A percentile compares a stretch with the other conserved stretches of the same genome.
phyloP scores from a whole-genome alignment of 768 basidiomycete genomes.

The Russula earlei region DNA sequence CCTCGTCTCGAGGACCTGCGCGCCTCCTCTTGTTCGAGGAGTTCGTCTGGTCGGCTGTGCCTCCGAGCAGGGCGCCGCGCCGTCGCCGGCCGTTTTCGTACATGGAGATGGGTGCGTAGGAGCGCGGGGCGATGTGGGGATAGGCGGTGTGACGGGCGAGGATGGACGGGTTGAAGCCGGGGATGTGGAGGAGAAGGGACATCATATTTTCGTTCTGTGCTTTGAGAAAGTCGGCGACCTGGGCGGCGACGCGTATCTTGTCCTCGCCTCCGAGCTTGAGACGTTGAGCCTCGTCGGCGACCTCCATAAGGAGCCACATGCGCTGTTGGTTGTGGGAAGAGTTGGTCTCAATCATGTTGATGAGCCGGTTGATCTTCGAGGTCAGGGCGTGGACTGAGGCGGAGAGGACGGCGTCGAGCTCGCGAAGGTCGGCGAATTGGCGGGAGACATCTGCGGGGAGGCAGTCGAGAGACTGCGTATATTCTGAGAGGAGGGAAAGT shows the following conservation, averaged over 20 bases:
- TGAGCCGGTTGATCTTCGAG: conserved; percentile 65
- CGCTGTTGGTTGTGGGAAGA: conserved; percentile 55
- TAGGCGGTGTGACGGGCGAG: conserved; percentile 60
- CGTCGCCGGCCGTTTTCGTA: conserved; percentile 54
- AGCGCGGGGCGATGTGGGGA: conserved; percentile 63
- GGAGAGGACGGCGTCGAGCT: conserved; percentile 96
- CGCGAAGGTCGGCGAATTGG: conserved; percentile 90
- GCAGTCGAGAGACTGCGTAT: conserved; percentile 86
- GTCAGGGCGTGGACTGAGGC: conserved; percentile 78
- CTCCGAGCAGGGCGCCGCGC: conserved; percentile 45
- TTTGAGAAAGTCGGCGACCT: conserved; percentile 82
- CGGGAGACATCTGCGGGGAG: conserved; percentile 91
- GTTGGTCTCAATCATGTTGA: conserved; percentile 63
- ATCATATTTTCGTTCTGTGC: conserved; percentile 52
- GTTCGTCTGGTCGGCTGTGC: conserved; percentile 43
- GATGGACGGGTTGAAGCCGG: conserved; percentile 48
- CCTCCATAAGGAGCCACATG: conserved; percentile 80
- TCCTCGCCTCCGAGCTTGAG: conserved; percentile 95
- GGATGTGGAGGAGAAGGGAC: conserved; percentile 50
- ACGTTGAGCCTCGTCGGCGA: conserved; percentile 86
- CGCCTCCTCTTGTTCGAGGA: conserved; percentile 56
- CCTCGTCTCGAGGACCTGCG: conserved; percentile 45
- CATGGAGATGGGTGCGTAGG: conserved; percentile 52
- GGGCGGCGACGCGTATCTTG: conserved; percentile 92
- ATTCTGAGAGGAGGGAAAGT: conserved; percentile 66